These are phyloP conservation scores for Gossypium bickii DNA, from an alignment of 345 rosid species.

Conservation along the genomic window DNA sequence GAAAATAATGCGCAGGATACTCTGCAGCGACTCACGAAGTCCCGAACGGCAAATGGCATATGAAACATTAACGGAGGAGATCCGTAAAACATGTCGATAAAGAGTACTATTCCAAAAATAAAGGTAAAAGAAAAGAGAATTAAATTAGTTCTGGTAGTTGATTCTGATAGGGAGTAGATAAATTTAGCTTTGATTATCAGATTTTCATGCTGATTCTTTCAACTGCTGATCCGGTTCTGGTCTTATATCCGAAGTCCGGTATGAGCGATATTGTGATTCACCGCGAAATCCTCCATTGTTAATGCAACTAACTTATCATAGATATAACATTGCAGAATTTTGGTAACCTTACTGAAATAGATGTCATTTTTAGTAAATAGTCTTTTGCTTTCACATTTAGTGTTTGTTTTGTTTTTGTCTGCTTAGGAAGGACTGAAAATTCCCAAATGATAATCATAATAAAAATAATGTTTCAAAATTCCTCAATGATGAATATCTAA, in stretches of 20 bases:
- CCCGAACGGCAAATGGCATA: slow-evolving; percentile 43
- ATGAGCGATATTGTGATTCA: not conserved
- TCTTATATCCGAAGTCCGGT: not conserved
- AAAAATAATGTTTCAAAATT: too few relatives aligned
- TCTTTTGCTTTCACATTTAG: not conserved
- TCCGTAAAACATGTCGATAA: slow-evolving; percentile 38
- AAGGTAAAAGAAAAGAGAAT: not conserved
- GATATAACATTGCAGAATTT: slow-evolving; percentile 50
- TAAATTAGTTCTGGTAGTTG: slow-evolving; percentile 26
- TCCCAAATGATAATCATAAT: not conserved
- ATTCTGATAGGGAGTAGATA: slow-evolving; percentile 20
- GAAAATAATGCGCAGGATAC: slow-evolving; percentile 45
- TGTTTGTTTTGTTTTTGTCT: not conserved
- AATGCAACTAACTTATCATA: not conserved
- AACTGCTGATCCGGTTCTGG: not conserved
- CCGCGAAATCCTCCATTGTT: not conserved
- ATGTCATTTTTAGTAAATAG: not conserved
- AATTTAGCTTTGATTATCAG: not conserved
- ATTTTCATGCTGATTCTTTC: not conserved
- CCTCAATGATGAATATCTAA: too few relatives aligned
- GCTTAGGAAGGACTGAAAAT: not conserved
- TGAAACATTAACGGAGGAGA: slow-evolving; percentile 47
- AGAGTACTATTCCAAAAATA: not conserved
- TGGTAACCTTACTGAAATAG: slow-evolving; percentile 1
- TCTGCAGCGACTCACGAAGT: slow-evolving; percentile 40